phyloP scores from a whole-genome alignment of 2,329 filamentous ascomycete genomes.

The Mollisiaceae sp. region DNA sequence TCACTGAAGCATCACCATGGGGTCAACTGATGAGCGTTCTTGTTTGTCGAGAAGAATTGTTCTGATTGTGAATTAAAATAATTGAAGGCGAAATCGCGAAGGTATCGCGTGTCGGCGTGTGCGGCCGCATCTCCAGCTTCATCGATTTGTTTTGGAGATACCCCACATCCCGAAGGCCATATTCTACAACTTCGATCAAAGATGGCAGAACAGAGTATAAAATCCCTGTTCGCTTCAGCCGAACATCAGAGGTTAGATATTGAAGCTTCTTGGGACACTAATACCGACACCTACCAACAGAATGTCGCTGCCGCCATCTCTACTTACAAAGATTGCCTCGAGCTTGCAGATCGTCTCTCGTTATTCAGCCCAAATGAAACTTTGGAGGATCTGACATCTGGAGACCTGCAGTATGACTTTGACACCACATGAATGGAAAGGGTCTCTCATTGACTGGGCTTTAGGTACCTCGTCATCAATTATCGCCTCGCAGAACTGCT shows the following conservation, averaged over 20 bases:
- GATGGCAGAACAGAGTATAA: slow-evolving; percentile 53
- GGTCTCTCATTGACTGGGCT: slow-evolving; percentile 30
- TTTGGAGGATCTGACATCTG: slow-evolving; percentile 83
- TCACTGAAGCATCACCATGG: background rate
- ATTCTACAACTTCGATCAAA: slow-evolving; percentile 44
- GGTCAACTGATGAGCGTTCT: background rate
- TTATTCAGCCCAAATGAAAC: slow-evolving; percentile 92
- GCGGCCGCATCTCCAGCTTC: slow-evolving; percentile 3
- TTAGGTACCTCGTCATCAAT: slow-evolving; percentile 75
- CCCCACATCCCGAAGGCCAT: slow-evolving; percentile 12
- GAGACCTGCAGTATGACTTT: slow-evolving; percentile 72
- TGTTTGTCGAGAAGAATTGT: background rate
- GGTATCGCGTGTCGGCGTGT: slow-evolving; percentile 6
- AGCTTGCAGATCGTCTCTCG: slow-evolving; percentile 71
- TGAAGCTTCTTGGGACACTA: slow-evolving; percentile 68
- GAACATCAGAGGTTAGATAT: slow-evolving; percentile 61
- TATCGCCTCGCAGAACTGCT: slow-evolving; percentile 81
- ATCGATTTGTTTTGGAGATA: slow-evolving; percentile 7
- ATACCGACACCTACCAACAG: slow-evolving; percentile 68
- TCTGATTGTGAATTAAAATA: slow-evolving; percentile 7
- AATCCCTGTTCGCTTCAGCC: slow-evolving; percentile 58
- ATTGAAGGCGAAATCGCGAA: background rate
- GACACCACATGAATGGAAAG: background rate
- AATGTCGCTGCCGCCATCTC: slow-evolving; percentile 70
- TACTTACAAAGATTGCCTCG: slow-evolving; percentile 74